Conservation (phyloP, 768 basidiomycete species). For the Hygrophoropsis aurantiaca region DNA sequence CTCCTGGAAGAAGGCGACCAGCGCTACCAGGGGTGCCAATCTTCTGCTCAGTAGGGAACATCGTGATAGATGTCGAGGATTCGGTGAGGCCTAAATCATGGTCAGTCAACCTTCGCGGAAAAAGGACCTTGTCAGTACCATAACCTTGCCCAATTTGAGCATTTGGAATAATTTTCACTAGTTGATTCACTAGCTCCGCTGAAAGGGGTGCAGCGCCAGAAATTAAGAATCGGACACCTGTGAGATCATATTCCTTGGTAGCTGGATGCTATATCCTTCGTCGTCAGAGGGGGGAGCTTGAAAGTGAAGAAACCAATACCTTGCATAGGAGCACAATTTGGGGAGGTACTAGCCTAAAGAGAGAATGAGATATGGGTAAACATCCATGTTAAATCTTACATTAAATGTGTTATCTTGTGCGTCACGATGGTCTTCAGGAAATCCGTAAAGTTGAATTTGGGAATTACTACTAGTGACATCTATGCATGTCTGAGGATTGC, state of each 20-base stretch:
- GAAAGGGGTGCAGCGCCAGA: slow-evolving; percentile 67
- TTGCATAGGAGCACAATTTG: slow-evolving; percentile 69
- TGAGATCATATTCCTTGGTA: slow-evolving; percentile 48
- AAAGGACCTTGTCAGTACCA: slow-evolving; percentile 32
- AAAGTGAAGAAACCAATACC: slow-evolving; percentile 30
- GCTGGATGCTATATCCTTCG: slow-evolving; percentile 45
- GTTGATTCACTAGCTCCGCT: slow-evolving; percentile 47
- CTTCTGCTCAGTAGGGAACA: slow-evolving; percentile 47
- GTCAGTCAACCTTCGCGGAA: background rate
- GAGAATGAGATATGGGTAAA: background rate
- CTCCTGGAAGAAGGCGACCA: slow-evolving; percentile 52
- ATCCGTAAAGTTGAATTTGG: slow-evolving; percentile 61
- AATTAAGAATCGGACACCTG: slow-evolving; percentile 50
- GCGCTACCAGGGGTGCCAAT: slow-evolving; percentile 54
- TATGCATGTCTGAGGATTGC: slow-evolving; percentile 20
- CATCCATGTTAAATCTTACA: slow-evolving; percentile 33
- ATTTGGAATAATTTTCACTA: slow-evolving; percentile 53
- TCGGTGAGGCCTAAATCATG: slow-evolving; percentile 61
- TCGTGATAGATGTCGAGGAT: slow-evolving; percentile 49
- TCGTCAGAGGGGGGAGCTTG: slow-evolving; percentile 2
- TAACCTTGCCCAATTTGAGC: slow-evolving; percentile 67
- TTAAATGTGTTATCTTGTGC: slow-evolving; percentile 56
- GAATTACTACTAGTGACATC: slow-evolving; percentile 58
- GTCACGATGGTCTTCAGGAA: slow-evolving; percentile 61
- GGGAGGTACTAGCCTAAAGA: slow-evolving; percentile 58